Evolutionary conservation across 352 stramenopile genomes (phyloP), one percentile per base, ranked within the genome.

Genomic region (Pythium rhizo-oryzae): DNA sequence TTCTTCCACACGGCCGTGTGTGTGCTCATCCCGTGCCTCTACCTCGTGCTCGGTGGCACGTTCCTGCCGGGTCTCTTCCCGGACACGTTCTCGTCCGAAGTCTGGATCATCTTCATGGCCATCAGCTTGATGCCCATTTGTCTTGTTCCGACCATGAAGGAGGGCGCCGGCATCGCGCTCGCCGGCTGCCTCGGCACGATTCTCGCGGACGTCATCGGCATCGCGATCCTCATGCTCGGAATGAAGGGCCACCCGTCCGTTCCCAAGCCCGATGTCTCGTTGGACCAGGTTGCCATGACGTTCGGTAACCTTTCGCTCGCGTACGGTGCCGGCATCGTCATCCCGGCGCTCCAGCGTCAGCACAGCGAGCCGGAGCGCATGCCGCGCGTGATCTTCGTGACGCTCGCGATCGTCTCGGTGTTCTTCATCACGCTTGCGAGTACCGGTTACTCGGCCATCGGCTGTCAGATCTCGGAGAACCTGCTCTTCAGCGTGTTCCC

Each of bases 291-390:
- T 16, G 35, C 65, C 25, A 76, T 70, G 28, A 73, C 70, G 1
- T 80, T 80, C 53, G 75, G 75, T 16, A 81, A 77, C 58, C 58
- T 81, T 11, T 72, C 71, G 19, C 65, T 81, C 16, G 71, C 74
- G 8, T 81, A 81, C 50, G 71, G 61, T 21, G 75, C 75, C 19
- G 71, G 63, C 24, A 77, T 81, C 33, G 67, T 79, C 37, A 79
- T 81, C 55, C 75, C 75, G 25, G 60, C 54, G 0, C 62, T 81
- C 16, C 67, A 76, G 37, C 67, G 69, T 23, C 66, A 81, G 25
- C 75, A 81, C 61, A 72, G 60, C 13, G 35, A 81, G 39, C 75
- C 75, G 0, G 28, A 62, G 46, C 71, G 72, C 44, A 79, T 81
- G 75, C 75, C 75, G 6, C 65, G 75, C n/a, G 64, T 81, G 52